Evolutionary conservation across 352 stramenopile genomes (phyloP), one percentile per base, ranked within the genome.

Genomic region (Plasmopara viticola): DNA sequence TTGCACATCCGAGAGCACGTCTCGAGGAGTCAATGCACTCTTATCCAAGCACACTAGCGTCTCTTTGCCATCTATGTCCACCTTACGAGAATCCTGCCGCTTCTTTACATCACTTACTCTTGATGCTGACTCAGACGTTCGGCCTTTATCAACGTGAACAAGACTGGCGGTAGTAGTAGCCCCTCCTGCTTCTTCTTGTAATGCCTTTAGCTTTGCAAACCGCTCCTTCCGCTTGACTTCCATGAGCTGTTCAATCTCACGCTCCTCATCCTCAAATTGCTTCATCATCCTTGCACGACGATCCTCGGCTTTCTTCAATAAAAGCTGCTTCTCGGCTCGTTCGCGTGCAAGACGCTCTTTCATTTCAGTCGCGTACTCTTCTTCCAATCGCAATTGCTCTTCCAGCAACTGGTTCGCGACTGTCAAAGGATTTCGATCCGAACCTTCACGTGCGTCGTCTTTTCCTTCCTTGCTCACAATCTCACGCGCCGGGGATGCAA

Each of bases 201-300:
- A 48, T 5, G 69, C 72, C 34, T 61, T 57, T 15, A 89, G 40
- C 48, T 85, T 88, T 0, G 66, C 67, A 0, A 89, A 52, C 20
- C 77, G 68, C 44, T 87, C 71, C 15, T 78, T 60, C 0, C 78
- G 75, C 51, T 88, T 86, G 12, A 58, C 29, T 44, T 78, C 66
- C 72, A 92, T 82, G 2, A 92, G 56, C 6, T 34, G 57, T 48
- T 90, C 78, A 17, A 92, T 60, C 35, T 90, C 78, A 14, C 55
- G 56, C 37, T 92, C 79, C 56, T 93, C 79, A 5, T 87, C 78
- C 39, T 90, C 79, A 9, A 93, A 52, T 57, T 87, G 62, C 34
- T 75, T 68, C 53, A 90, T 64, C 62, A 90, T 81, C 25, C 66
- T 65, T 2, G 56, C 39, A 4, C 77, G 73, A 31, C 77, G 60